Evolutionary conservation across 2,329 filamentous ascomycete genomes (phyloP), one percentile per base, ranked within the genome.

Genomic region (Colletotrichum filicis): DNA sequence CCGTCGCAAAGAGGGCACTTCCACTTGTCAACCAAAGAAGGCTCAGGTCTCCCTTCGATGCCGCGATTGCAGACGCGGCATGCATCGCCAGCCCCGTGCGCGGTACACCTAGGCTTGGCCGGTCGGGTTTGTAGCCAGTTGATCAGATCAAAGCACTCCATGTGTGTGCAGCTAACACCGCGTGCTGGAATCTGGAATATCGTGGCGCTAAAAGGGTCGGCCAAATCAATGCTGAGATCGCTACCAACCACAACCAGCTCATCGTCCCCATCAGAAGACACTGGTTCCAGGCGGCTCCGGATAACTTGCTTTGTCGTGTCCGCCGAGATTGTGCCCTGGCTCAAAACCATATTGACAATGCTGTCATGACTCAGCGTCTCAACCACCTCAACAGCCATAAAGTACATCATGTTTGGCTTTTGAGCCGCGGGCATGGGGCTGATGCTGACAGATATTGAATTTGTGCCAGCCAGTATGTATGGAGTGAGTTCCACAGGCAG

Each of bases 131-230:
- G 82, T 9, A 99, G 88, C 85, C 94, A 98, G 1, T 90, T 95
- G 24, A 93, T 89, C 8, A 98, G 90, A 80, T 98, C 96, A 79
- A 98, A 98, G 79, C 95, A 98, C 79, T 98, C 94, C 46, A 92
- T 85, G 79, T 99, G 96, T 28, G 85, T 85, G 80, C 97, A 99
- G 3, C 81, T 77, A 8, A 78, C 84, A 30, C 94, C 92, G 32
- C 95, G 92, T 2, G 92, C 94, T 1, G 97, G 96, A 0, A 88
- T 86, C 5, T 89, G 85, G 79, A 93, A 95, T 12, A 97, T 87
- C 14, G 79, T 83, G 1, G 88, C 85, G 69, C 86, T 92, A 78
- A 93, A 94, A 0, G 93, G 92, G 79, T 94, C 92, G 0, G 90
- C 85, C 16, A 95, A 82, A 73, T 91, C 88, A 66, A 95, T 86